phyloP scores from a whole-genome alignment of 2,329 filamentous ascomycete species.

The Fusarium ambrosium region DNA sequence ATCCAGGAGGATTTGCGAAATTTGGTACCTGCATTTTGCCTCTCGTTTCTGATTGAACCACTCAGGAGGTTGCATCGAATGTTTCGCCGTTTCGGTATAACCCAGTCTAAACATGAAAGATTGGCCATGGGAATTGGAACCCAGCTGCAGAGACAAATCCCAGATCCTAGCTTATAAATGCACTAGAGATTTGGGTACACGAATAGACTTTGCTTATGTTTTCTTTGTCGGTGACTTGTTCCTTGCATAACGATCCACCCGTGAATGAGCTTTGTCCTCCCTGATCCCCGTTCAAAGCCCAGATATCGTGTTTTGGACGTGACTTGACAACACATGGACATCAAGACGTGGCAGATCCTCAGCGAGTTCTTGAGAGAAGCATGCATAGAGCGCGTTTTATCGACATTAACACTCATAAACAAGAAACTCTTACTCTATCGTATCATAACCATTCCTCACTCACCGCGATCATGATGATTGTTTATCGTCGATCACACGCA shows the following conservation, averaged over 20 bases:
- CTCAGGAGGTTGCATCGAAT: slow-evolving; percentile 26
- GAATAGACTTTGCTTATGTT: slow-evolving; percentile 32
- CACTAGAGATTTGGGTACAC: slow-evolving; percentile 26
- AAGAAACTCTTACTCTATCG: neutral
- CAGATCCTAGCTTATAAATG: slow-evolving; percentile 26
- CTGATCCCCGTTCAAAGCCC: neutral
- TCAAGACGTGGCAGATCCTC: neutral
- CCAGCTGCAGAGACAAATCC: slow-evolving; percentile 14
- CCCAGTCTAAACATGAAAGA: slow-evolving; percentile 27
- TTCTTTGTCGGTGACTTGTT: slow-evolving; percentile 20
- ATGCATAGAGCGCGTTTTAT: neutral
- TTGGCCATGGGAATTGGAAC: slow-evolving; percentile 15
- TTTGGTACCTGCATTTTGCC: slow-evolving; percentile 1
- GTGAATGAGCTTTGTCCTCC: slow-evolving; percentile 5
- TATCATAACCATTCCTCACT: slow-evolving; percentile 5
- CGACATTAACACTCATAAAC: neutral
- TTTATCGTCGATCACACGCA: slow-evolving; percentile 35
- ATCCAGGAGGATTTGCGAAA: neutral
- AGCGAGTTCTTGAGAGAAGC: neutral
- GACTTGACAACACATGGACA: neutral
- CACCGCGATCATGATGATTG: slow-evolving; percentile 32
- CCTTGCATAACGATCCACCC: slow-evolving; percentile 34
- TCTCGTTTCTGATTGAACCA: slow-evolving; percentile 8
- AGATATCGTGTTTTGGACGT: neutral
- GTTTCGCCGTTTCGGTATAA: slow-evolving; percentile 12